Evolutionary conservation across 768 basidiomycete species (phyloP).

Genomic region (Podaxis sp.): DNA sequence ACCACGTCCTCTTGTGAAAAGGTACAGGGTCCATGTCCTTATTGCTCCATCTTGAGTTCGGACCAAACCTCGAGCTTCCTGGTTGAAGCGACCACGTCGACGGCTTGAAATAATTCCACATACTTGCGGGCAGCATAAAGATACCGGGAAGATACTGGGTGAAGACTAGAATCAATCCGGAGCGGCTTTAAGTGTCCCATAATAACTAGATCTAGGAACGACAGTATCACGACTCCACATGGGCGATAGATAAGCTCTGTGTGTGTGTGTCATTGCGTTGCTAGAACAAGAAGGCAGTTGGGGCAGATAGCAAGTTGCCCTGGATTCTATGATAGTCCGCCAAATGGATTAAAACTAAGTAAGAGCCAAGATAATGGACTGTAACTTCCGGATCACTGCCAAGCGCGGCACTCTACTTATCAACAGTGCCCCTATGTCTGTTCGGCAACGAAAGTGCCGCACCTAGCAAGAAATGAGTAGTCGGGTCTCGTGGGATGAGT

Average conservation of each 20-base stretch:
- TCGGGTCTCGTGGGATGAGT: not conserved
- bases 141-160: not conserved
- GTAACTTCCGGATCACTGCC: not conserved
- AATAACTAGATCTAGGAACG: not conserved
- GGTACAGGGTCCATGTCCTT: slow-evolving; percentile 78
- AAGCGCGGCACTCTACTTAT: not conserved
- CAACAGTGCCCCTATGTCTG: not conserved
- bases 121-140: not conserved
- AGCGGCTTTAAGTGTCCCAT: not conserved
- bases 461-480: not conserved
- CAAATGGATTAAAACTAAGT: not conserved
- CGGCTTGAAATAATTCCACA: slow-evolving; percentile 19
- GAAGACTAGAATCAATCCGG: not conserved
- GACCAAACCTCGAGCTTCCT: slow-evolving; percentile 51
- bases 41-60: slow-evolving; percentile 60
- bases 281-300: not conserved
- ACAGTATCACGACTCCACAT: not conserved
- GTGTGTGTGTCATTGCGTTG: not conserved
- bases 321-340: not conserved
- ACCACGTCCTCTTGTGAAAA: slow-evolving; percentile 57
- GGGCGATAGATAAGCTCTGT: not conserved
- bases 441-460: no score
- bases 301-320: not conserved
- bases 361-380: not conserved
- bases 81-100: slow-evolving; percentile 49